phyloP scores from a whole-genome alignment of 148 eudicot species.

The Heliosperma pusillum region DNA sequence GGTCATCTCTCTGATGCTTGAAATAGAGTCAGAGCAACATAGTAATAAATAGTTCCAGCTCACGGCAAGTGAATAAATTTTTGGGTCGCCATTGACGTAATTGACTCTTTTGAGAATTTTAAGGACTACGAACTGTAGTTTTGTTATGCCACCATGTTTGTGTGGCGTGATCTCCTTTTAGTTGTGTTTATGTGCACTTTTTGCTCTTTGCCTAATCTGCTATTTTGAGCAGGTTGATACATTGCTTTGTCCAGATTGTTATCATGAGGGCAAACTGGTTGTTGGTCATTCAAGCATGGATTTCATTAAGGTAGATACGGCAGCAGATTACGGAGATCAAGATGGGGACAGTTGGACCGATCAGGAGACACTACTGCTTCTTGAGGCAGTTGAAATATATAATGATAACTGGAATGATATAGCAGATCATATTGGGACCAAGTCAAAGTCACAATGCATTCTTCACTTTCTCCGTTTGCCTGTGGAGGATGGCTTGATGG shows the following conservation, averaged over 20 bases:
- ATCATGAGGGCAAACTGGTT: constrained; percentile 69
- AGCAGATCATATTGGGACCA: constrained; percentile 86
- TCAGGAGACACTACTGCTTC: constrained; percentile 84
- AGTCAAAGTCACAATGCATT: constrained; percentile 95
- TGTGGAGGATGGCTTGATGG: constrained; percentile 64
- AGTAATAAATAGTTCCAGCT: background rate
- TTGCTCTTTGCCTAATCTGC: constrained; percentile 12
- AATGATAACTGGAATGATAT: constrained; percentile 87
- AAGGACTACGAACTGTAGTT: constrained; percentile 9
- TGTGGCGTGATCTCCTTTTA: background rate
- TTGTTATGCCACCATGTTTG: background rate
- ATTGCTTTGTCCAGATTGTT: constrained; percentile 76
- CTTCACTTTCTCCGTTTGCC: constrained; percentile 88
- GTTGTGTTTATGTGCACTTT: background rate
- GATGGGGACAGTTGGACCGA: constrained; percentile 90
- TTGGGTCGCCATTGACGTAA: background rate
- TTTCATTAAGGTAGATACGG: constrained; percentile 55
- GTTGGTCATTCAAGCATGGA: constrained; percentile 89
- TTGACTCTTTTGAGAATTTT: background rate
- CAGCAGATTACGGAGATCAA: constrained; percentile 55
- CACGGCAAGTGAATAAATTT: background rate
- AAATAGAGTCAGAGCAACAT: background rate
- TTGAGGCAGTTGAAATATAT: constrained; percentile 75
- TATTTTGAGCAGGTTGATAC: constrained; percentile 60
- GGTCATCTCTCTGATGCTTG: background rate